Conservation (phyloP, 139 green algal species). For the Coelastrella sp. region DNA sequence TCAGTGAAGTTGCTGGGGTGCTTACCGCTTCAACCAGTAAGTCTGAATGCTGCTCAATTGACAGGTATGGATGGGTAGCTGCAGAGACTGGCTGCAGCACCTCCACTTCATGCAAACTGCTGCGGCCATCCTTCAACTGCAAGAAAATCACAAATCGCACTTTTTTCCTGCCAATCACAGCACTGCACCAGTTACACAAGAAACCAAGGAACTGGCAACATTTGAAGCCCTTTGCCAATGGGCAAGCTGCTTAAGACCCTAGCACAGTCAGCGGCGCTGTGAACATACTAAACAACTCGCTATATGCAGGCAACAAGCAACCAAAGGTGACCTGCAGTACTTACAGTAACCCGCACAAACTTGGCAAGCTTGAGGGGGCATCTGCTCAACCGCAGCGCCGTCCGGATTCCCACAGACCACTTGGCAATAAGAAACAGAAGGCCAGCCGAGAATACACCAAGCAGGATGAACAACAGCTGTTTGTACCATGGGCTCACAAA, state of each 20-base stretch:
- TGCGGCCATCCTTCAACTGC: slow-evolving; percentile 34
- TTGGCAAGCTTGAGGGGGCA: slow-evolving; percentile 46
- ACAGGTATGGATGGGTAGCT: slow-evolving; percentile 31
- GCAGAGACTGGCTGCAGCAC: slow-evolving; percentile 3
- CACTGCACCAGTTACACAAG: background rate
- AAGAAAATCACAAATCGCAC: background rate
- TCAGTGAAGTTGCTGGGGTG: background rate
- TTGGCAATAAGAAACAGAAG: slow-evolving; percentile 53
- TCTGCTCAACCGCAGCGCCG: slow-evolving; percentile 34
- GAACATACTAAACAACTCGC: background rate
- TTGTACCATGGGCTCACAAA: slow-evolving; percentile 50
- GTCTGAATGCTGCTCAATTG: slow-evolving; percentile 21
- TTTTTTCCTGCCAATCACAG: too few relatives aligned
- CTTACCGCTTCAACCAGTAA: slow-evolving; percentile 42
- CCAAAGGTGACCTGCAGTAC: background rate
- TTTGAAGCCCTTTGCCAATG: background rate
- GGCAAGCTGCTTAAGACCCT: too few relatives aligned
- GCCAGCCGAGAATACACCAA: slow-evolving; percentile 41
- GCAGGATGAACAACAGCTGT: slow-evolving; percentile 45
- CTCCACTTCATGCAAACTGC: slow-evolving; percentile 31
- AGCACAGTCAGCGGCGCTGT: too few relatives aligned
- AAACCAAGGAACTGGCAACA: background rate
- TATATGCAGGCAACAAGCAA: background rate
- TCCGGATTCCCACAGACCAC: slow-evolving; percentile 47
- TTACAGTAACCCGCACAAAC: slow-evolving; percentile 52